Evolutionary conservation across 495 filamentous ascomycete genomes (phyloP), one percentile per base, ranked within the genome.

Genomic region (Pyronema omphalodes): DNA sequence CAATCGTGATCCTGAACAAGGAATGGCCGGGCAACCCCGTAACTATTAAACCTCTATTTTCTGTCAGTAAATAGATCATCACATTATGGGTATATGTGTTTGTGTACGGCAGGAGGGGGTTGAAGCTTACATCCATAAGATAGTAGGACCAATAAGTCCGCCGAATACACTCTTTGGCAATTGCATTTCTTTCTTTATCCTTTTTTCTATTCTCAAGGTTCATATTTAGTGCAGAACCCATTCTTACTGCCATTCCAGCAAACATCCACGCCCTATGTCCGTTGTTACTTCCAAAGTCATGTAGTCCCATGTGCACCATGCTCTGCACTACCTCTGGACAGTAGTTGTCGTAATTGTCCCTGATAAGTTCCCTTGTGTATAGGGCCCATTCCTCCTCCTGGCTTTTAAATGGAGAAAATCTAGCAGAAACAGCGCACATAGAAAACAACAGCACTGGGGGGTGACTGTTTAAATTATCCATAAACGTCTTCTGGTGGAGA

Each of bases 191-290:
- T n/a, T 48, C 34, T 8, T 46, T 47, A 23, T 53, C 48, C 47
- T 66, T 66, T n/a, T 65, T 54, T 17, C 46, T 52, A 36, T 60
- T 63, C 41, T 65, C 62, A 51, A 66, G 43, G 45, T 66, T 65
- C 36, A 66, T 37, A 47, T 66, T 65, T 36, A 66, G 17, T 37
- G 63, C 62, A 12, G 63, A 45, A 9, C 63, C 63, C 63, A 66
- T 61, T 44, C 63, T 59, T 18, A 66, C 57, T 3, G 63, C 63
- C 63, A 66, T 66, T 35, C 63, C 63, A 35, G 59, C 61, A 65
- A 66, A 66, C 62, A 66, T 66, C 63, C 63, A 66, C 14, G 63
- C 63, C 17, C 65, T 66, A 47, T 65, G 51, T 3, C 63, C 63
- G 15, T 66, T 62, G 33, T 43, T 60, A 11, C 53, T 63, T 34